Evolutionary conservation across 176 grass and related monocot genomes (phyloP), one percentile per base, ranked within the genome.

Genomic region (Triticum monococcum): DNA sequence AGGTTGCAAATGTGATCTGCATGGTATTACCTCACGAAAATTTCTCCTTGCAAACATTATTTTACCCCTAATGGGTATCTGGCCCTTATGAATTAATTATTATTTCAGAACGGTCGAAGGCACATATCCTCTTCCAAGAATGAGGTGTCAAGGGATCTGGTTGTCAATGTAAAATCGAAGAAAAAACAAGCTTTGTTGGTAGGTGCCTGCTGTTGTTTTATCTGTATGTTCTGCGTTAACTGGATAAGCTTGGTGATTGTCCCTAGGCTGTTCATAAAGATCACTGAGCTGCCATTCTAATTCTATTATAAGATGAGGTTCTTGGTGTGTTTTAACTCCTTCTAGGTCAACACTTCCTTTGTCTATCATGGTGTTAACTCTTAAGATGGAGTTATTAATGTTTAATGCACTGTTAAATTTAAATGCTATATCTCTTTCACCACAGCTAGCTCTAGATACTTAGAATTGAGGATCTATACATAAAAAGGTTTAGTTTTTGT

Each of bases 81-180:
- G 81, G 38, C 28, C 22, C 40, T 75, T 94, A 89, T 61, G 69
- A 32, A 79, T 54, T 17, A 46, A 82, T 82, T 56, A 83, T 85
- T 89, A 83, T 77, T 90, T 89, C 89, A 99, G 97, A 99, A 99
- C 70, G 92, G 94, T 56, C 81, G 94, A 65, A 94, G 94, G 72
- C 89, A 96, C 87, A 90, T 99, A 81, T 68, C 94, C 41, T 94
- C 87, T 56, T 99, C 97, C 17, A 99, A 96, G 87, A 86, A 91
- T 90, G 92, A 99, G 63, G 87, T 99, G 48, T 96, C 97, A 48
- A 96, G 97, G 75, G 97, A 99, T 91, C 94, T 99, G 78, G 94
- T 99, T 91, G 97, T 99, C 50, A 94, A 96, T 91, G 91, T 86
- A 91, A 96, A 96, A 89, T 99, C 94, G 77, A 99, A 92, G 89